These are phyloP conservation scores for Choiromyces venosus DNA, from an alignment of 495 filamentous ascomycete genomes.

Conservation along the genomic window DNA sequence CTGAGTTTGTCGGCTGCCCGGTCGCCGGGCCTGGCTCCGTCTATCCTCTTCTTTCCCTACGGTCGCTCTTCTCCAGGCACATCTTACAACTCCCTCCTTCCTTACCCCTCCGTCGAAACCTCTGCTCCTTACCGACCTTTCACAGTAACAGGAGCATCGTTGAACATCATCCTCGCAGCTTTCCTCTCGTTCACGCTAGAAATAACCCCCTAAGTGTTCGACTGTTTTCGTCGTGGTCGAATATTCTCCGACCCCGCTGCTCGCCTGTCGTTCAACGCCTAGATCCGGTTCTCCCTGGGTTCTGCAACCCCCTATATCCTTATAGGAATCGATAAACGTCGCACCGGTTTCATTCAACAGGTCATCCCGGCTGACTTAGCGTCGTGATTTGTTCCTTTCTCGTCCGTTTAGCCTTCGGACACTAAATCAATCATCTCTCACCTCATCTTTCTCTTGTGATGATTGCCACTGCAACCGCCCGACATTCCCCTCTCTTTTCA, in stretches of 20 bases:
- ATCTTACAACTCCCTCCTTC: slow-evolving; percentile 31
- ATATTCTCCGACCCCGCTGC: background rate
- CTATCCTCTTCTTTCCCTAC: slow-evolving; percentile 11
- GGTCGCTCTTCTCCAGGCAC: slow-evolving; percentile 26
- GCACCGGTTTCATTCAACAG: slow-evolving; percentile 24
- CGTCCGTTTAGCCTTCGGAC: slow-evolving; percentile 1
- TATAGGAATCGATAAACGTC: slow-evolving; percentile 22
- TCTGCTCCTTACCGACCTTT: background rate
- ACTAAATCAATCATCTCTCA: background rate
- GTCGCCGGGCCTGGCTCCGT: slow-evolving; percentile 27
- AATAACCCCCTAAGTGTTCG: background rate
- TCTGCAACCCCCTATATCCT: slow-evolving; percentile 21
- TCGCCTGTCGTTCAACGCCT: background rate
- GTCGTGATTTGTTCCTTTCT: slow-evolving; percentile 28
- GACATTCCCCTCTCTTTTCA: slow-evolving; percentile 38
- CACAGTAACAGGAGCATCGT: background rate
- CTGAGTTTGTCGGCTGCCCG: slow-evolving; percentile 5
- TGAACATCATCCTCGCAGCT: background rate
- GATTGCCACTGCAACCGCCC: slow-evolving; percentile 39
- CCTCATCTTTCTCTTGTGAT: slow-evolving; percentile 28
- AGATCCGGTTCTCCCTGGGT: background rate
- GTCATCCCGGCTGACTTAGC: slow-evolving; percentile 17
- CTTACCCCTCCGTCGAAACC: slow-evolving; percentile 28
- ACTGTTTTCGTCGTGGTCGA: background rate
- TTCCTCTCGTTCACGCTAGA: background rate